phyloP scores from a whole-genome alignment of 2,329 filamentous ascomycete genomes.

The Penicillium fuscoglaucum region DNA sequence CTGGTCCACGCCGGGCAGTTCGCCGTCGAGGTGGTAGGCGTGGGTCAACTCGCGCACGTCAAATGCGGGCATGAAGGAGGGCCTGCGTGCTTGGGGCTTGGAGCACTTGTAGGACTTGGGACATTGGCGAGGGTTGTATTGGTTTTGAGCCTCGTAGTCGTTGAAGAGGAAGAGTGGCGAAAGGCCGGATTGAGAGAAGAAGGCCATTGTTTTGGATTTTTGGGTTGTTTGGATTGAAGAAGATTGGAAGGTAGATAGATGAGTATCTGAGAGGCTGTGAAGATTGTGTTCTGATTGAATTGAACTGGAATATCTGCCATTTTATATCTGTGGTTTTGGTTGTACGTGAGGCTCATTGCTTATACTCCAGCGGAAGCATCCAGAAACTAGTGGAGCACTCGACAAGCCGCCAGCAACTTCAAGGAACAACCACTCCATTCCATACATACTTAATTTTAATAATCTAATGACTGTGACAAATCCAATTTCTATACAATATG shows the following conservation, averaged over 20 bases:
- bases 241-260: slow-evolving; percentile 14
- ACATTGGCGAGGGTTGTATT: slow-evolving; percentile 20
- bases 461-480: background rate
- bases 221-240: background rate
- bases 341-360: background rate
- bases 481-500: background rate
- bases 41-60: slow-evolving; percentile 47
- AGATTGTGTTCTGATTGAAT: slow-evolving; percentile 1
- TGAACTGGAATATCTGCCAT: background rate
- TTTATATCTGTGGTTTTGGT: slow-evolving; percentile 2
- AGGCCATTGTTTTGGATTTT: slow-evolving; percentile 37
- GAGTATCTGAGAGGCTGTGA: slow-evolving; percentile 1
- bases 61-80: slow-evolving; percentile 43
- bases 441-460: background rate
- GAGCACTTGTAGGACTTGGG: slow-evolving; percentile 11
- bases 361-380: slow-evolving; percentile 19
- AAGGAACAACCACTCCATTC: slow-evolving; percentile 3
- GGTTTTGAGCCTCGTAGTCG: slow-evolving; percentile 40
- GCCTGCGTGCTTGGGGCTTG: slow-evolving; percentile 17
- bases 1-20: slow-evolving; percentile 47
- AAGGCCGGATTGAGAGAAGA: slow-evolving; percentile 43
- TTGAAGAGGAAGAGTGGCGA: slow-evolving; percentile 47
- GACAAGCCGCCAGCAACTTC: slow-evolving; percentile 16
- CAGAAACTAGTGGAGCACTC: slow-evolving; percentile 20
- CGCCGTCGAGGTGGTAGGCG: slow-evolving; percentile 47